Percentiles rank a stretch among this genome's conserved stretches.
Conservation (phyloP, 352 stramenopile species). For the Phytophthora tubulina region DNA sequence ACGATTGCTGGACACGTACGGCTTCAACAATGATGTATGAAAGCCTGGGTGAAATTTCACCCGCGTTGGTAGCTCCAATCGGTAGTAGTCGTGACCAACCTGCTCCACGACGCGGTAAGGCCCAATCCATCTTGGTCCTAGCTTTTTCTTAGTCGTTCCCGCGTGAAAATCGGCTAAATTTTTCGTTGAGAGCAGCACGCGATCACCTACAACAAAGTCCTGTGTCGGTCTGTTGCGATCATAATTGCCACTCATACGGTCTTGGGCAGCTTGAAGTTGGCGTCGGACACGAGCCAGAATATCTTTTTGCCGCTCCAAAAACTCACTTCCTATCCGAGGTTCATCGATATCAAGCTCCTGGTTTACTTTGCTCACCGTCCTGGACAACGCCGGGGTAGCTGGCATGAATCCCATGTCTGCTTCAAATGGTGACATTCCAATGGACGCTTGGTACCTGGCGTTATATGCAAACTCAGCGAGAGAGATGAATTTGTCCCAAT, state of each 20-base stretch:
- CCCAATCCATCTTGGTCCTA: slow-evolving; percentile 58
- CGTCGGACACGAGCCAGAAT: background rate
- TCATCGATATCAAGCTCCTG: too few species aligned
- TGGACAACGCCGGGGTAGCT: too few species aligned
- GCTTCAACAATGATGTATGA: background rate
- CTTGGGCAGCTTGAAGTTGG: slow-evolving; percentile 1
- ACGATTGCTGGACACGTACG: background rate
- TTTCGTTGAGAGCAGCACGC: background rate
- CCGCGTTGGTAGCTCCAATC: background rate
- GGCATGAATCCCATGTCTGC: too few species aligned
- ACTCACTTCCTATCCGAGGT: too few species aligned
- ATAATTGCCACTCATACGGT: background rate
- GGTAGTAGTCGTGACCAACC: background rate
- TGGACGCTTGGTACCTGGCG: slow-evolving; percentile 11
- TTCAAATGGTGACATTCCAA: slow-evolving; percentile 29
- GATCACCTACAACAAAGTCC: background rate
- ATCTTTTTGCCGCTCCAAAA: too few species aligned
- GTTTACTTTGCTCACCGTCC: too few species aligned
- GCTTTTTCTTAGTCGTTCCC: background rate
- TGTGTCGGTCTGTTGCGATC: background rate
- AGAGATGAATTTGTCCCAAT: background rate
- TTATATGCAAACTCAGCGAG: slow-evolving; percentile 34
- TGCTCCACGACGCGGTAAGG: background rate
- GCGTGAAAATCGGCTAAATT: background rate
- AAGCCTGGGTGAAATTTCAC: slow-evolving; percentile 11